Evolutionary conservation across 2,329 filamentous ascomycete genomes (phyloP).

Genomic region (Leptographium flavum): DNA sequence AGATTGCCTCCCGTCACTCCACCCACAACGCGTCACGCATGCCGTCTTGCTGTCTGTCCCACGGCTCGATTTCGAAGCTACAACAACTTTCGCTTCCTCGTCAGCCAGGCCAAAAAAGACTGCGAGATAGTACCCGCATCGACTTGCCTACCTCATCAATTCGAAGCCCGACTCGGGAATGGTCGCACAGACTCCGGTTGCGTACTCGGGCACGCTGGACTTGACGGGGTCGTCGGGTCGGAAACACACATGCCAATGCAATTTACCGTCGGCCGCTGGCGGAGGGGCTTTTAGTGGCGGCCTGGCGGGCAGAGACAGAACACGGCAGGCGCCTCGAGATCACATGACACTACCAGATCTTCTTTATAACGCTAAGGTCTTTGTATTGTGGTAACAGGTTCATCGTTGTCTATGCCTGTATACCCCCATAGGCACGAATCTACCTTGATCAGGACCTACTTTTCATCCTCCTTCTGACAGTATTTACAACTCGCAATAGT

Average conservation of each 20-base stretch:
- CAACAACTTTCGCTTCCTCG: neutral
- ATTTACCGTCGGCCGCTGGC: neutral
- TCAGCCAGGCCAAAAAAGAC: neutral
- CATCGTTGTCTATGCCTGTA: no score
- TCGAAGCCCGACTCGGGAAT: neutral
- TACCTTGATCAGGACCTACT: no score
- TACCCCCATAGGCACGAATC: no score
- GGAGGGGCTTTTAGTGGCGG: neutral
- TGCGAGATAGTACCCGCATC: neutral
- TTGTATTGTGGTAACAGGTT: no score
- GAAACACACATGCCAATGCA: neutral
- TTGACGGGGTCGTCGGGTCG: no score
- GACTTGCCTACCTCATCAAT: neutral
- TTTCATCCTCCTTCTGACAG: no score
- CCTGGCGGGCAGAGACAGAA: neutral
- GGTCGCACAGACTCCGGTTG: neutral
- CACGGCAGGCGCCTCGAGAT: neutral
- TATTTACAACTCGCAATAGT: no score
- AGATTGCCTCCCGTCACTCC: neutral
- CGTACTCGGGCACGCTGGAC: no score
- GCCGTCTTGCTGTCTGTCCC: neutral
- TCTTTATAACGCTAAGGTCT: no score
- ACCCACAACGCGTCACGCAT: neutral
- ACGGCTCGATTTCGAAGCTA: neutral
- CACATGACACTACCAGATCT: neutral